phyloP scores from a whole-genome alignment of 2,329 filamentous ascomycete genomes.

The Fusarium odoratissimum region DNA sequence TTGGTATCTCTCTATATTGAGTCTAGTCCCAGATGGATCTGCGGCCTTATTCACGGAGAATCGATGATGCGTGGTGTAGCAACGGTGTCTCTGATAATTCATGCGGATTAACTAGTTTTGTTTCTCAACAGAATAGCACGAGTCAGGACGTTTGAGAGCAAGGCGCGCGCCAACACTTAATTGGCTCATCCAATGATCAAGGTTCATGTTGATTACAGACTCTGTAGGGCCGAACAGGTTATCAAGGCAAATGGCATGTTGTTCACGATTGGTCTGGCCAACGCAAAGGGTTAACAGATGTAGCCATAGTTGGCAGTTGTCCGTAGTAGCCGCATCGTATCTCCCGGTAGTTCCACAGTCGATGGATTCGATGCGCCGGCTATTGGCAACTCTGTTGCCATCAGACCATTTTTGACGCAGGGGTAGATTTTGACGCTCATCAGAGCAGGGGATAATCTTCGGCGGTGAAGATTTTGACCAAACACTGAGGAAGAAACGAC shows the following conservation, averaged over 20 bases:
- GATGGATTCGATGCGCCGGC: slow-evolving; percentile 14
- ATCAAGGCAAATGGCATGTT: slow-evolving; percentile 4
- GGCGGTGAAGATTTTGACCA: slow-evolving; percentile 25
- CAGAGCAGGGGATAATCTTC: slow-evolving; percentile 25
- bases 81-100: slow-evolving; percentile 17
- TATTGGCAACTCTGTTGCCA: slow-evolving; percentile 34
- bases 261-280: background rate
- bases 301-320: background rate
- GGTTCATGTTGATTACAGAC: slow-evolving; percentile 13
- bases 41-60: slow-evolving; percentile 35
- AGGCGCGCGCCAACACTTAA: slow-evolving; percentile 20
- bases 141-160: slow-evolving; percentile 23
- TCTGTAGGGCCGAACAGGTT: slow-evolving; percentile 14
- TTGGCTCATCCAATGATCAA: slow-evolving; percentile 20
- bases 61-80: slow-evolving; percentile 17
- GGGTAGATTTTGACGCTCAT: slow-evolving; percentile 31
- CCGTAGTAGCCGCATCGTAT: slow-evolving; percentile 23
- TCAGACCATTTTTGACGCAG: slow-evolving; percentile 42
- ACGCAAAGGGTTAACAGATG: background rate
- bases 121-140: slow-evolving; percentile 29
- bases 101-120: slow-evolving; percentile 21
- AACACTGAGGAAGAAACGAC: background rate
- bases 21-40: slow-evolving; percentile 37
- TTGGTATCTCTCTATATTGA: slow-evolving; percentile 2
- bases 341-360: slow-evolving; percentile 20